Base-by-base conservation (phyloP, 2,329 filamentous ascomycete species). In the Chalaropsis ovoidea region DNA sequence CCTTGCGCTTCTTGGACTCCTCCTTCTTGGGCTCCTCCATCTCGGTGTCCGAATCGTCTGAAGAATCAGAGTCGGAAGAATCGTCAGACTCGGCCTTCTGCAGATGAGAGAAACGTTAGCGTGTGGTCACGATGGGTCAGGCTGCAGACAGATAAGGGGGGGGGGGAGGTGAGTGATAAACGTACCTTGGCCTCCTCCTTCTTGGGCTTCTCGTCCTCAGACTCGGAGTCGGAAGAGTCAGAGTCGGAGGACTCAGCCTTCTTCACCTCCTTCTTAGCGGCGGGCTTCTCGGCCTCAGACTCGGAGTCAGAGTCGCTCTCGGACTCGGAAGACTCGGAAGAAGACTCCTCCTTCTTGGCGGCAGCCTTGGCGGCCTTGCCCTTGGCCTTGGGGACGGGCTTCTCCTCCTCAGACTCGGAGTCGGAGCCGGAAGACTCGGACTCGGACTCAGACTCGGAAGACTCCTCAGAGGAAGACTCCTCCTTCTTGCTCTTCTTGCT, bases 1-100 rank as follows among this genome's bases (percentile, higher is more conserved):
- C 76, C 76, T 80, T 77, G 70, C 75, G 76, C 75, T 80, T 77
- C 74, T 80, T 79, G 69, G 76, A 74, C 67, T 74, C 72, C 65
- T 73, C 69, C 64, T 67, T 70, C 61, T 70, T 70, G 68, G 73
- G 70, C 70, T 75, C 71, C 69, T 75, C 70, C 62, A 75, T 72
- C 56, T 73, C 71, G 52, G 69, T 72, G 63, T 73, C 73, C 19
- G 71, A 72, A 19, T 75, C 73, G 70, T 74, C 60, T 45, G 58
- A 62, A 56, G 61, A 73, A 64, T 74, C 72, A 35, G 74, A 74
- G 67, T 76, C 73, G 35, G 70, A 71, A 41, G 69, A 70, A 64
- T 67, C 68, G 41, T 71, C 72, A 56, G 71, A 71, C 41, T 75
- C 72, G 24, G 72, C 71, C 52, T 63, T 58, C 52, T 66, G 17